Percentiles rank a stretch among this genome's conserved stretches.
Conservation (phyloP, 306 rosid species). For the Inga laurina region DNA sequence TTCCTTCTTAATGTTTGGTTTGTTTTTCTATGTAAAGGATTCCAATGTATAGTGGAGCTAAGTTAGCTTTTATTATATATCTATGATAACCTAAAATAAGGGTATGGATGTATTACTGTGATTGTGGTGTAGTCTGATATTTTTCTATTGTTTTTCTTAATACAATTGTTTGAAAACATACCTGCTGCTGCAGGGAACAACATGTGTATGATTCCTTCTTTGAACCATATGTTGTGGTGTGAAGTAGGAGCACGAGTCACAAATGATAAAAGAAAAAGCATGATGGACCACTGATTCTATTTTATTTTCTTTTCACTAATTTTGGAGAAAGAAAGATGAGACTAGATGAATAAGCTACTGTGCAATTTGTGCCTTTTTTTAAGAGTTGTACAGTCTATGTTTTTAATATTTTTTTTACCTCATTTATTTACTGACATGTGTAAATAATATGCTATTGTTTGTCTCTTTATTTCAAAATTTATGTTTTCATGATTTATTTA, state of each 20-base stretch:
- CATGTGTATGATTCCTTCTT: constrained; percentile 94
- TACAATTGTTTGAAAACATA: constrained; percentile 18
- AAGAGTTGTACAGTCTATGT: no score
- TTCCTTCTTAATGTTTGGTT: constrained; percentile 7
- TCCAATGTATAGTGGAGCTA: constrained; percentile 91
- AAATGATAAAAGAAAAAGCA: constrained; percentile 44
- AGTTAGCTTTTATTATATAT: constrained; percentile 85
- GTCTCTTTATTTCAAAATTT: no score
- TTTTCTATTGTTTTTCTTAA: constrained; percentile 16
- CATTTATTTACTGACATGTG: no score
- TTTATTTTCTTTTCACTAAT: no score
- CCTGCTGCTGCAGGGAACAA: constrained; percentile 66
- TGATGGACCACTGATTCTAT: no score
- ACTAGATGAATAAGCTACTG: no score
- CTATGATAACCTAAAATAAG: constrained; percentile 93
- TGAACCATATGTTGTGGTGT: constrained; percentile 69
- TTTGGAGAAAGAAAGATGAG: no score
- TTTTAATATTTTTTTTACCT: no score
- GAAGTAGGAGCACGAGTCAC: constrained; percentile 68
- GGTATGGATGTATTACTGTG: constrained; percentile 46
- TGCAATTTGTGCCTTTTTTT: no score
- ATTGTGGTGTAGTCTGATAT: constrained; percentile 22
- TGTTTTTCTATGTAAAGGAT: constrained; percentile 62
- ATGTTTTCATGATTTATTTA: no score
- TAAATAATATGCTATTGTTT: no score